Conservation (phyloP, 2,329 filamentous ascomycete species). For the Hymenoscyphus occultus region DNA sequence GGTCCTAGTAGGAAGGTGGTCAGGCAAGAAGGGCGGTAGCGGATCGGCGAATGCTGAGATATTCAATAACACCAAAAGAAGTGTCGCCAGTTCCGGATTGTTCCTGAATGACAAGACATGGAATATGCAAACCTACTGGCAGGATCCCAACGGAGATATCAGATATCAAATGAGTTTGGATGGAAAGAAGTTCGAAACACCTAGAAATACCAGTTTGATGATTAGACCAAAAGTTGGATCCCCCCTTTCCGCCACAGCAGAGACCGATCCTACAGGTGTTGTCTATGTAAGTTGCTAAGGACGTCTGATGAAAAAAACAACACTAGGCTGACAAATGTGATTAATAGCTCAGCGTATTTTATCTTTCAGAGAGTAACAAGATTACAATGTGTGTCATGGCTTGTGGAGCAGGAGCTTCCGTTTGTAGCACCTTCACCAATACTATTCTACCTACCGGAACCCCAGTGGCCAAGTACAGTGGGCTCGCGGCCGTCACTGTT, state of each 20-base stretch:
- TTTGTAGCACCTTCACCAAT: conserved; percentile 23
- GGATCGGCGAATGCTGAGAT: background rate
- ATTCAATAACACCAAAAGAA: conserved; percentile 22
- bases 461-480: conserved; percentile 20
- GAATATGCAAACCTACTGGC: conserved; percentile 28
- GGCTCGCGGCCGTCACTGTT: conserved; percentile 27
- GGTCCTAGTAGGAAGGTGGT: conserved; percentile 4
- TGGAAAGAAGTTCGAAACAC: conserved; percentile 20
- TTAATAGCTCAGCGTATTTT: conserved; percentile 27
- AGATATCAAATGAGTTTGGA: conserved; percentile 24
- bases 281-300: conserved; percentile 20
- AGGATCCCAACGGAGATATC: conserved; percentile 22
- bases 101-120: conserved; percentile 24
- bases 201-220: conserved; percentile 18
- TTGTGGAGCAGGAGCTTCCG: conserved; percentile 20
- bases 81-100: conserved; percentile 26
- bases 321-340: background rate
- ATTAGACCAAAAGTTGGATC: conserved; percentile 24
- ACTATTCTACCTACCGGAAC: conserved; percentile 18
- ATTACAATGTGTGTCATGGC: conserved; percentile 26
- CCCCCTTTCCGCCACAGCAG: conserved; percentile 25
- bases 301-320: background rate
- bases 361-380: conserved; percentile 22
- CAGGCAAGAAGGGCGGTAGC: background rate
- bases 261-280: conserved; percentile 23